Conservation (phyloP, 768 basidiomycete species). For the Suillus discolor region DNA sequence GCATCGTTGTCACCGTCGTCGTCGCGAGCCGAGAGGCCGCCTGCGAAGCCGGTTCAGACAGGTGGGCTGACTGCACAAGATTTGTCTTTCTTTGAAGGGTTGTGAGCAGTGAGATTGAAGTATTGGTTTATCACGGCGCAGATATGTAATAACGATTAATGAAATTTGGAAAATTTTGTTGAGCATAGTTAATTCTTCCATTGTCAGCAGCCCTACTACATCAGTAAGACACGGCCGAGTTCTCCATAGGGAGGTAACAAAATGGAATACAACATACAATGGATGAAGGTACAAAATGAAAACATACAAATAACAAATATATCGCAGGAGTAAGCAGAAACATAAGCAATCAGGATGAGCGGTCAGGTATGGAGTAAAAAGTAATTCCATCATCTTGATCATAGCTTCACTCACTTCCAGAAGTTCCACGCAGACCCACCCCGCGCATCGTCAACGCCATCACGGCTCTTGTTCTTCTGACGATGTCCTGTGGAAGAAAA, state of each 20-base stretch:
- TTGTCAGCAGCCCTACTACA: neutral
- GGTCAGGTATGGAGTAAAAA: neutral
- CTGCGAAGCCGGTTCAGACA: constrained; percentile 27
- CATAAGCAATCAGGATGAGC: neutral
- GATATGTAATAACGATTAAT: neutral
- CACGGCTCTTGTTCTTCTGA: constrained; percentile 8
- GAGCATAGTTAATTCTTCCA: neutral
- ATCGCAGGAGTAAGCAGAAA: neutral
- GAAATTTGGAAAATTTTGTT: too few species aligned
- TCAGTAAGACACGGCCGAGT: neutral
- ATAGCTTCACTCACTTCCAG: constrained; percentile 10
- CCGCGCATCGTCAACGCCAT: constrained; percentile 8
- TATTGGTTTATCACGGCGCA: neutral
- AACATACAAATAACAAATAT: neutral
- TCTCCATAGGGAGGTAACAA: neutral
- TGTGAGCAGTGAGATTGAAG: constrained; percentile 37
- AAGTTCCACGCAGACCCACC: constrained; percentile 14
- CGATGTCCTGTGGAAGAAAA: neutral
- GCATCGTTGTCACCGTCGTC: constrained; percentile 21
- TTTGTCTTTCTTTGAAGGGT: constrained; percentile 84
- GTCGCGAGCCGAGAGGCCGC: constrained; percentile 17
- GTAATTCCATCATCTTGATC: constrained; percentile 10
- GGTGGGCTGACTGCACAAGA: constrained; percentile 81
- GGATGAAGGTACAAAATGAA: neutral
- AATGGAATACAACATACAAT: neutral